Conservation (phyloP, 2,329 filamentous ascomycete genomes). For the Fusarium sp. region DNA sequence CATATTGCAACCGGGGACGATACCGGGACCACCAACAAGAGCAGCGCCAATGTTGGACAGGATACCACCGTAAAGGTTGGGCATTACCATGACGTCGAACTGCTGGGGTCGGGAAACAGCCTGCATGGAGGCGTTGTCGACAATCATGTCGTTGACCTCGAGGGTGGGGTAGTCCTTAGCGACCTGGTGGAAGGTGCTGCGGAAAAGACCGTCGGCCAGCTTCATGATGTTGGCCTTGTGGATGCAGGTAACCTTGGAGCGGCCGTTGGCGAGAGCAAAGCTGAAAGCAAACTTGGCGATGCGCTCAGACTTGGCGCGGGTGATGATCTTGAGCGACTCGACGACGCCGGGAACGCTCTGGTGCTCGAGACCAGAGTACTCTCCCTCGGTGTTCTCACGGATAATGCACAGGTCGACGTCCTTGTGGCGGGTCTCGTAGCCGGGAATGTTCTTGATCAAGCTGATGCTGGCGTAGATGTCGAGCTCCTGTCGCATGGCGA, state of each 20-base stretch:
- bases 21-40: slow-evolving; percentile 94
- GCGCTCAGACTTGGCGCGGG: slow-evolving; percentile 97
- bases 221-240: slow-evolving; percentile 99
- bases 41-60: slow-evolving; percentile 98
- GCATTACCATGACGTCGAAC: slow-evolving; percentile 99
- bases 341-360: slow-evolving; percentile 96
- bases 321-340: slow-evolving; percentile 99
- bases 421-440: slow-evolving; percentile 97
- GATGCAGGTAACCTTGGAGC: slow-evolving; percentile 99
- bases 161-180: slow-evolving; percentile 96
- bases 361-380: slow-evolving; percentile 99
- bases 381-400: slow-evolving; percentile 99
- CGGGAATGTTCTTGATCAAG: slow-evolving; percentile 99
- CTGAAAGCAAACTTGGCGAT: slow-evolving; percentile 99
- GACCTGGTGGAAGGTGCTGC: slow-evolving; percentile 93
- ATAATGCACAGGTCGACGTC: slow-evolving; percentile 99
- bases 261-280: slow-evolving; percentile 98
- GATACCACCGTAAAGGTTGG: slow-evolving; percentile 98
- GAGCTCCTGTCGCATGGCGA: slow-evolving; percentile 97
- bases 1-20: slow-evolving; percentile 99
- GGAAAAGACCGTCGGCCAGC: slow-evolving; percentile 98
- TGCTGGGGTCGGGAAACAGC: slow-evolving; percentile 96
- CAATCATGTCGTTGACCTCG: slow-evolving; percentile 99
- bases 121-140: slow-evolving; percentile 99
- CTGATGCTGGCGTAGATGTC: slow-evolving; percentile 99